Conservation (phyloP, 202 grass and related monocot species). For the Miscanthus sacchariflorus region DNA sequence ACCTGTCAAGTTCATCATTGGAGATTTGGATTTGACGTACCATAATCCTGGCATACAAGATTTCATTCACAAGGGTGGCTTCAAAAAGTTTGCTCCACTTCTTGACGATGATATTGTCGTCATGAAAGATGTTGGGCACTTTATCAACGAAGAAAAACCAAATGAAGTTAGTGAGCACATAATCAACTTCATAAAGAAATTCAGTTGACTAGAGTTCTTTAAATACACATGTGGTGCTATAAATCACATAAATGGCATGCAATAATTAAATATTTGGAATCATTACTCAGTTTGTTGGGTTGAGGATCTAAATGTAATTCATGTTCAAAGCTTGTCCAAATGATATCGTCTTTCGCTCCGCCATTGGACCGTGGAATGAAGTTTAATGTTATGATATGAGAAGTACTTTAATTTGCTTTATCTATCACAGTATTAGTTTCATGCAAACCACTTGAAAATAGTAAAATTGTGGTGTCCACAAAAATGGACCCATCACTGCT, state of each 20-base stretch:
- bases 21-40: conserved; percentile 73
- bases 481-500: neutral
- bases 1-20: conserved; percentile 62
- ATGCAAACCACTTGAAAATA: neutral
- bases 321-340: neutral
- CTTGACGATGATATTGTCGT: conserved; percentile 62
- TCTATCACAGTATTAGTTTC: neutral
- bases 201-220: conserved; percentile 26
- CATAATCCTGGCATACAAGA: conserved; percentile 61
- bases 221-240: neutral
- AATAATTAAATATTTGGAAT: neutral
- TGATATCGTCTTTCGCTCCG: neutral
- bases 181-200: conserved; percentile 64
- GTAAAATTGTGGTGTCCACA: neutral
- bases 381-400: neutral
- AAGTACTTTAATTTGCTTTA: neutral
- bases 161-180: conserved; percentile 59
- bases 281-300: neutral
- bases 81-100: conserved; percentile 68
- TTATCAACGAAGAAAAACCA: conserved; percentile 79
- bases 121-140: conserved; percentile 70
- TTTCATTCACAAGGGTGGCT: conserved; percentile 65
- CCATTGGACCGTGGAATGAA: neutral
- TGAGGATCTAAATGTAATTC: neutral
- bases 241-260: neutral